Base-by-base conservation (phyloP, 106 monocot species). In the Phalaenopsis equestris region DNA sequence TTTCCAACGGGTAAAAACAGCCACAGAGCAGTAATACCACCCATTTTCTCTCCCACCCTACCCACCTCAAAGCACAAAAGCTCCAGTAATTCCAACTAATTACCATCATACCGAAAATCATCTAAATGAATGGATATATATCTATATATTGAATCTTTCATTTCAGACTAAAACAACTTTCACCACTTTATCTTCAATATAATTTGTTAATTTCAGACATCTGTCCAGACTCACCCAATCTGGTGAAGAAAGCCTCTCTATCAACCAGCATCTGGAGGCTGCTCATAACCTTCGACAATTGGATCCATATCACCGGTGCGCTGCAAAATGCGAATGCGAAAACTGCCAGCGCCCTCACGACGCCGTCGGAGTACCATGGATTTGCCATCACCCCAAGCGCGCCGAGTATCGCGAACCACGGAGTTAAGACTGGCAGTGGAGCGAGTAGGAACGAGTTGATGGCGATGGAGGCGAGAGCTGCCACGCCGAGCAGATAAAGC, bases 291-390 rank as follows among this genome's bases (percentile, higher is more conserved):
- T 87, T 90, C 19, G 39, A 64, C 76, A 90, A 56, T 4, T 87
- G 80, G 15, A 30, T 80, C 93, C 93, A 93, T 3, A 87, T 10
- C 41, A 93, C 82, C 0, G 93, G 90, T 0, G 93, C 85, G 72
- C 78, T 80, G 61, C 84, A 76, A 79, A 85, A 87, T 11, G 87
- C 76, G 56, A 90, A 93, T 19, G 73, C 88, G 67, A 79, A 80
- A 41, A 93, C 42, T 3, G 77, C 41, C 7, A 93, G 58, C 5
- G 89, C 93, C 67, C 93, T 81, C 5, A 89, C 84, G 1, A 93
- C 81, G 16, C 93, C 93, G 74, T 90, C 72, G 0, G 86, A 67
- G 78, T 93, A 93, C 90, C 90, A 93, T 3, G 93, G 93, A 37
- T 65, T 85, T 6, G 88, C 88, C 90, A 93, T 85, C 70, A 90